These are phyloP conservation scores for Acrasis kona DNA, from an alignment of 78 protist genomes.

Conservation along the genomic window DNA sequence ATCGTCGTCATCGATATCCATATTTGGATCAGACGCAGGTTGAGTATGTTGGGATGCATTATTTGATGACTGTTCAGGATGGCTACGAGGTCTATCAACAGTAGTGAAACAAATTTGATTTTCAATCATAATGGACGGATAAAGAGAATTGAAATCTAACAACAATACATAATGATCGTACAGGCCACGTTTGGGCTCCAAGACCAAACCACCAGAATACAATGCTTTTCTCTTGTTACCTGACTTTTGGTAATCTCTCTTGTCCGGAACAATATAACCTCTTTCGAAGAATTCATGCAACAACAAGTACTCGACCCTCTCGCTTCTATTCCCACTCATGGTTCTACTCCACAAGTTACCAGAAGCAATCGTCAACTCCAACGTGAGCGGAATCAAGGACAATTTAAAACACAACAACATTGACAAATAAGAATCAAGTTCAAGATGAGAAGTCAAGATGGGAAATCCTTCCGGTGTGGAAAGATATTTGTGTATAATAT, in stretches of 20 bases:
- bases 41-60: background rate
- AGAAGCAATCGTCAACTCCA: slow-evolving; percentile 74
- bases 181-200: slow-evolving; percentile 90
- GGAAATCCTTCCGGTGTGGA: background rate
- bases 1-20: slow-evolving; percentile 3
- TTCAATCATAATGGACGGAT: slow-evolving; percentile 97
- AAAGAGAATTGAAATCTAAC: slow-evolving; percentile 98
- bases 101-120: slow-evolving; percentile 98
- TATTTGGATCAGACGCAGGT: background rate
- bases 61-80: no score
- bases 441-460: slow-evolving; percentile 2
- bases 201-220: slow-evolving; percentile 84
- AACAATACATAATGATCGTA: slow-evolving; percentile 87
- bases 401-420: slow-evolving; percentile 58
- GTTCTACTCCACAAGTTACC: slow-evolving; percentile 86
- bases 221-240: slow-evolving; percentile 25
- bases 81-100: slow-evolving; percentile 37
- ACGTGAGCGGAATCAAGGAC: slow-evolving; percentile 77
- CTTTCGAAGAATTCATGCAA: slow-evolving; percentile 80
- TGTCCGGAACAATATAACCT: slow-evolving; percentile 81
- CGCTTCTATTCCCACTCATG: slow-evolving; percentile 82
- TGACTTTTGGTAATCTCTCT: slow-evolving; percentile 1
- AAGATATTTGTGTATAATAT: background rate
- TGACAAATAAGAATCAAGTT: slow-evolving; percentile 59
- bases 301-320: slow-evolving; percentile 90